Evolutionary conservation across 2,329 filamentous ascomycete genomes (phyloP), one percentile per base, ranked within the genome.

Genomic region (Biscogniauxia marginata): DNA sequence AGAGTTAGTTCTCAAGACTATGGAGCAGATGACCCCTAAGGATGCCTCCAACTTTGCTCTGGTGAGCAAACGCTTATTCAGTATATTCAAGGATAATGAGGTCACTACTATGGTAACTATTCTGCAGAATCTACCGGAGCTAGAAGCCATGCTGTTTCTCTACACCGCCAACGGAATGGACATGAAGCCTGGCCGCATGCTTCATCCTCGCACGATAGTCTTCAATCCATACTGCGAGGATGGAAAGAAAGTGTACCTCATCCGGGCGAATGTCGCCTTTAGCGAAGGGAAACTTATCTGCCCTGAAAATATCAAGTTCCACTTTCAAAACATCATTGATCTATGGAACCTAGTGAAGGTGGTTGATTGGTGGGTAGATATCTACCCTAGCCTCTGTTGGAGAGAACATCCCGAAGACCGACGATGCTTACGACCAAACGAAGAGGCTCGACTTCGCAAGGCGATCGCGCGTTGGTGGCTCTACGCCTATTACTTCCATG

Each of bases 391-490:
- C 16, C 71, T 80, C 63, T 71, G 74, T 53, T 81, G 78, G 77
- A 78, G 80, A 59, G 71, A 77, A 1, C 65, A 73, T 8, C 74
- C 75, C 0, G 75, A 77, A 54, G 69, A 78, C 49, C 76, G 78
- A 44, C 76, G 81, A 16, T 73, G 71, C 39, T 71, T 84, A 5
- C 67, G 68, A 7, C 52, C 65, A 0, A 67, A 73, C 22, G 82
- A 84, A 63, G 71, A 72, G 23, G 60, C 67, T n/a, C 75, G 80
- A 49, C 73, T 83, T 50, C 76, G 82, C 4, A 74, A 75, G 58
- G 81, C 79, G 0, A 66, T 84, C 24, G 82, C 81, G 50, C 70
- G 74, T 25, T 84, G 81, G 81, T 83, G 81, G 80, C 71, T 81
- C 3, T 84, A 80, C 59, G 74, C 79, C 6, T 74, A 75, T 30